Evolutionary conservation across 495 filamentous ascomycete genomes (phyloP).

Genomic region (Physcia stellaris): DNA sequence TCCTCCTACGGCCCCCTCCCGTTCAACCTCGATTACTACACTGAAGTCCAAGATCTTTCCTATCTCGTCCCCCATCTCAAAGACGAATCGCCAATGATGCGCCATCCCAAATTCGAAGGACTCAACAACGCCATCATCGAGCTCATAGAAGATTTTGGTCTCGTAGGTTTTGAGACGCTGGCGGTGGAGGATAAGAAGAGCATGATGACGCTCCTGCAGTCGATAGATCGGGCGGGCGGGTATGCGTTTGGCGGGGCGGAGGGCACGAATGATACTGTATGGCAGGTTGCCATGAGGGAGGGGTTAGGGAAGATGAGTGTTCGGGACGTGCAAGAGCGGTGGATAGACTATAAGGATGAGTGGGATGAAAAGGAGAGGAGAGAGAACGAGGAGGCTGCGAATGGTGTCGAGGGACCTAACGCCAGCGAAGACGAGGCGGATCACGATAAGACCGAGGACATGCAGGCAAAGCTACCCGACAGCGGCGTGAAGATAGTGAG

Average conservation of each 20-base stretch:
- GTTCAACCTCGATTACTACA: constrained; percentile 93
- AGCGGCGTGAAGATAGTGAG: constrained; percentile 34
- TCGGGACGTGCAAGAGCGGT: constrained; percentile 83
- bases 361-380: constrained; percentile 69
- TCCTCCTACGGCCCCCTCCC: constrained; percentile 64
- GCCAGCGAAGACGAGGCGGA: not conserved
- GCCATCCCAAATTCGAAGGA: constrained; percentile 58
- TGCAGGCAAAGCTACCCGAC: constrained; percentile 24
- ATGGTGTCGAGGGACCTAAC: constrained; percentile 22
- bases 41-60: constrained; percentile 86
- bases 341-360: constrained; percentile 79
- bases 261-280: constrained; percentile 84
- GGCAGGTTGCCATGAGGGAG: constrained; percentile 88
- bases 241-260: constrained; percentile 88
- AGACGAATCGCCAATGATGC: constrained; percentile 40
- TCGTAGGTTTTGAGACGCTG: constrained; percentile 84
- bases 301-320: constrained; percentile 66
- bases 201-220: constrained; percentile 80
- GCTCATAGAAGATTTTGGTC: constrained; percentile 72
- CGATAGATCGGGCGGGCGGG: constrained; percentile 80
- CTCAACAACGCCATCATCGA: constrained; percentile 79
- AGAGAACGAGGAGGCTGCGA: constrained; percentile 51
- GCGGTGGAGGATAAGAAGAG: constrained; percentile 92
- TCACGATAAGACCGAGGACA: constrained; percentile 13
- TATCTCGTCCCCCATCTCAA: constrained; percentile 72